Evolutionary conservation across 2,329 filamentous ascomycete genomes (phyloP), one percentile per base, ranked within the genome.

Genomic region (Colletotrichum agaves): DNA sequence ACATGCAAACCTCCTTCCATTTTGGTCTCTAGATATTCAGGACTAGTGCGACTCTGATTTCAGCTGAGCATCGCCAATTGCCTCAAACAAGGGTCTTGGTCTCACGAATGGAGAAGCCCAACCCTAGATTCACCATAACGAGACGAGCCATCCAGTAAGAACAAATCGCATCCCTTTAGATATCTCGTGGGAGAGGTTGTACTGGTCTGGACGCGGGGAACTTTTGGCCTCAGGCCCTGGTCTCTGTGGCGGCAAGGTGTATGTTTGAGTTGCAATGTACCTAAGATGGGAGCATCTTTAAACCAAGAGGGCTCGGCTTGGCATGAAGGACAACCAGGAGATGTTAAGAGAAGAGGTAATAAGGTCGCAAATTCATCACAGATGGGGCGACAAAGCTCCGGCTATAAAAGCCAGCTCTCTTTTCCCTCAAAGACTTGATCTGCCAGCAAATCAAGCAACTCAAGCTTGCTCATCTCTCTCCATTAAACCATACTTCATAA

Each of bases 21-120:
- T 52, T 63, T 41, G 15, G 59, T 39, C 52, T 19, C 27, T 15
- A 10, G 12, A 13, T 50, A 50, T 50, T 37, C 1, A 23, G 35
- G 43, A 2, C 63, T 43, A 63, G 63, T 63, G 58, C 63, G 56
- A 47, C 37, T 43, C 47, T 12, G 47, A n/a, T 35, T 23, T 35
- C 23, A 23, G 11, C 3, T 35, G 5, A 37, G 37, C 27, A 2
- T 21, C 2, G 19, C 3, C 21, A n/a, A 19, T 33, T 33, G 46
- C 27, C 47, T 44, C 21, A 46, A 31, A 19, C 39, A 37, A 61
- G 47, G n/a, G 62, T 33, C 37, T 46, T 49, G 21, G 3, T 8
- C 31, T 6, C 17, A 17, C 52, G 44, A 23, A 37, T 35, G 17
- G 31, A n/a, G 5, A 37, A 10, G 3, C 46, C 12, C 31, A 13